Conservation (phyloP, 2,329 filamentous ascomycete species). For the Trichoderma sp. region DNA sequence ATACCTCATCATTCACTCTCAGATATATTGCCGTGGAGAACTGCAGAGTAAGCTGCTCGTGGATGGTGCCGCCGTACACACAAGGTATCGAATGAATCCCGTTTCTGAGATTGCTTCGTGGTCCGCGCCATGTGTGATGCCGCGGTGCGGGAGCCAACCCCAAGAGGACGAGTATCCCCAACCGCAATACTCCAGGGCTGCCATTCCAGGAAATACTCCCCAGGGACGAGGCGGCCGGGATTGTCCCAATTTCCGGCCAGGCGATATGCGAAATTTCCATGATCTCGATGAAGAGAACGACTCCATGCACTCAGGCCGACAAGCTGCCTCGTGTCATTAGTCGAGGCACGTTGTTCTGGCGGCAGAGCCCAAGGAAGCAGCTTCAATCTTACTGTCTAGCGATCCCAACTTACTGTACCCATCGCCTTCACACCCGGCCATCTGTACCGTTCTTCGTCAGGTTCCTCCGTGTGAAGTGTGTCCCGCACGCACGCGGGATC, state of each 20-base stretch:
- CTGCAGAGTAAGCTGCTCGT: no score
- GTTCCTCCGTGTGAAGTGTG: no score
- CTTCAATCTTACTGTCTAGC: constrained; percentile 6
- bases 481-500: background rate
- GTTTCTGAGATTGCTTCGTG: background rate
- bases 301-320: constrained; percentile 10
- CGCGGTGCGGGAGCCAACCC: background rate
- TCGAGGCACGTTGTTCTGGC: background rate
- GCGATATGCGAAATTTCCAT: constrained; percentile 11
- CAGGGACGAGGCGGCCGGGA: background rate
- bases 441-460: background rate
- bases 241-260: constrained; percentile 14
- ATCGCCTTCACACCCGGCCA: background rate
- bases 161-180: background rate
- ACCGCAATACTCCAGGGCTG: background rate
- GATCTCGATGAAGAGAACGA: constrained; percentile 16
- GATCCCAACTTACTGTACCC: background rate
- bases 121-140: background rate
- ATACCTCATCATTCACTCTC: background rate
- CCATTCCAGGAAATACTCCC: constrained; percentile 7
- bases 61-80: background rate
- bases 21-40: background rate
- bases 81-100: background rate
- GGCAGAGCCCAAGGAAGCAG: background rate
- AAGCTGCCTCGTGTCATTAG: background rate